Percentiles rank a stretch among this genome's conserved stretches.
Evolutionary conservation across 192 early-diverging fungal genomes (phyloP).

Genomic region (Entomortierella lignicola): DNA sequence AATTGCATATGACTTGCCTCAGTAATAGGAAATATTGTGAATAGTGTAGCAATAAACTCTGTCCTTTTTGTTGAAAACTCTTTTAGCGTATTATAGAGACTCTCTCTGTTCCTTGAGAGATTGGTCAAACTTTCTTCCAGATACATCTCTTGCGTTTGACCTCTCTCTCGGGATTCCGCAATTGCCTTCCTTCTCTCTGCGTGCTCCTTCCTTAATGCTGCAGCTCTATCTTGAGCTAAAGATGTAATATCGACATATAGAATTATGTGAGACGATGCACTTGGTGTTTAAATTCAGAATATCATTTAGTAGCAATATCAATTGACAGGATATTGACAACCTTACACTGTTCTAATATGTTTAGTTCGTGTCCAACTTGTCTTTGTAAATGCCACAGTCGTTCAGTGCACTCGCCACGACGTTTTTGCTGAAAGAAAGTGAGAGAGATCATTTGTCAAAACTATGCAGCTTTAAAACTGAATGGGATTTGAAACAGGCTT

Average conservation of each 20-base stretch:
- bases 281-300: too few species aligned
- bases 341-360: conserved; percentile 53
- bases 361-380: conserved; percentile 54
- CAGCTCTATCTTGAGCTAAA: conserved; percentile 49
- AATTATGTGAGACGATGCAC: too few species aligned
- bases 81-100: conserved; percentile 53
- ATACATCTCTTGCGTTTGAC: conserved; percentile 57
- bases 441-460: too few species aligned
- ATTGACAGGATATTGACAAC: too few species aligned
- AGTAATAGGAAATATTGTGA: conserved; percentile 69
- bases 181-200: conserved; percentile 45
- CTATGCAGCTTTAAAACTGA: too few species aligned
- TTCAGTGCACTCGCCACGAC: conserved; percentile 41
- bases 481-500: too few species aligned
- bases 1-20: conserved; percentile 47
- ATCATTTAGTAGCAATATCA: too few species aligned
- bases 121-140: conserved; percentile 59
- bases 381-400: conserved; percentile 49
- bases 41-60: conserved; percentile 68
- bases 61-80: conserved; percentile 52
- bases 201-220: conserved; percentile 37
- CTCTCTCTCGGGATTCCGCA: conserved; percentile 49
- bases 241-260: too few species aligned
- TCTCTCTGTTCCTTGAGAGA: conserved; percentile 55
- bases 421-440: conserved; percentile 44